phyloP scores from a whole-genome alignment of 2,329 filamentous ascomycete species.

The Kalmusia sp. region DNA sequence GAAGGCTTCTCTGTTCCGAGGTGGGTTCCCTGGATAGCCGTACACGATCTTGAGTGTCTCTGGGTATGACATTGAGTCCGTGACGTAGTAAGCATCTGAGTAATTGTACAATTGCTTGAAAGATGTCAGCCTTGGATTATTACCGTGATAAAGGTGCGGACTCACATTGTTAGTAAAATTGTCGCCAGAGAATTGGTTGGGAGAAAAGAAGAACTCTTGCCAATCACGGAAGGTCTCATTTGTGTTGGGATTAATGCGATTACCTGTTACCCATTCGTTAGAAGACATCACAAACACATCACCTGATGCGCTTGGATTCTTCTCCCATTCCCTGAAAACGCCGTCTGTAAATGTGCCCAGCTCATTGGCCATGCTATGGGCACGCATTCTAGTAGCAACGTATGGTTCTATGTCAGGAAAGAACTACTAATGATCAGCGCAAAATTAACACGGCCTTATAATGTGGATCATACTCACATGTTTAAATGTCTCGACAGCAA shows the following conservation, averaged over 20 bases:
- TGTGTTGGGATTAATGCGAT: slow-evolving; percentile 25
- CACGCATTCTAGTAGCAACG: slow-evolving; percentile 53
- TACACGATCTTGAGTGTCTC: not conserved
- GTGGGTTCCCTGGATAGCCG: too few relatives aligned
- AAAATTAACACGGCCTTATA: too few relatives aligned
- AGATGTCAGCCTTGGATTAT: slow-evolving; percentile 5
- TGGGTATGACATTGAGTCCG: slow-evolving; percentile 16
- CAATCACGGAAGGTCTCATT: slow-evolving; percentile 48
- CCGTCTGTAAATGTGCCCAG: slow-evolving; percentile 22
- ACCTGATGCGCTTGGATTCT: slow-evolving; percentile 6
- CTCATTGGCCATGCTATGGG: slow-evolving; percentile 36
- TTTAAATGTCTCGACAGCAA: slow-evolving; percentile 51
- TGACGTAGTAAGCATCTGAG: slow-evolving; percentile 16
- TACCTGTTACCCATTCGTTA: slow-evolving; percentile 24
- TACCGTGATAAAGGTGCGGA: too few relatives aligned
- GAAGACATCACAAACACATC: slow-evolving; percentile 1
- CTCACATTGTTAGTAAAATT: too few relatives aligned
- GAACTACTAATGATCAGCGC: too few relatives aligned
- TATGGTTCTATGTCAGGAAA: slow-evolving; percentile 53
- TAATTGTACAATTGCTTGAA: not conserved
- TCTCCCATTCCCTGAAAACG: not conserved
- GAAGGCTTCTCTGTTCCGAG: not conserved
- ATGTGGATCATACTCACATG: too few relatives aligned
- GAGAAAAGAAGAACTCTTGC: slow-evolving; percentile 51
- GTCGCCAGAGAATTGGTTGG: too few relatives aligned